Percentiles rank a stretch among this genome's conserved stretches.
Evolutionary conservation across 192 early-diverging fungal genomes (phyloP).

Genomic region (Diversispora eburnea): DNA sequence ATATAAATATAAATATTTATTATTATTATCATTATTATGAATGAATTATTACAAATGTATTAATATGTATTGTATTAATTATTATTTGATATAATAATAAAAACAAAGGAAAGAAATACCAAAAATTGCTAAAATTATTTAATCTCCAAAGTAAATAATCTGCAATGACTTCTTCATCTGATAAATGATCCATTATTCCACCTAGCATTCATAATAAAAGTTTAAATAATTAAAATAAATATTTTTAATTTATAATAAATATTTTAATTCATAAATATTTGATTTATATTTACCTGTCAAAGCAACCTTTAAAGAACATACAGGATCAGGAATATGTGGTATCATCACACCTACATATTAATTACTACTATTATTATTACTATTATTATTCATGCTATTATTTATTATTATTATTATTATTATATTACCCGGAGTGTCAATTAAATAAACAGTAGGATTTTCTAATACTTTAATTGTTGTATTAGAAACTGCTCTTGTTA

Average conservation of each 20-base stretch:
- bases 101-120: conserved; percentile 30
- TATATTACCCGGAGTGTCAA: conserved; percentile 75
- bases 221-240: background rate
- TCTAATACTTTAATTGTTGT: conserved; percentile 74
- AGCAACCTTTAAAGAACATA: conserved; percentile 83
- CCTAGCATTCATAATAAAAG: conserved; percentile 27
- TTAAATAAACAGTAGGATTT: conserved; percentile 86
- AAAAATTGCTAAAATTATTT: conserved; percentile 55
- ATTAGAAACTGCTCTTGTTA: conserved; percentile 71
- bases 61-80: background rate
- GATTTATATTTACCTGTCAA: conserved; percentile 58
- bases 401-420: background rate
- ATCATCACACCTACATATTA: conserved; percentile 66
- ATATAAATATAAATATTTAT: background rate
- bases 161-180: conserved; percentile 76
- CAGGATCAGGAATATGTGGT: conserved; percentile 78
- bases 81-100: background rate
- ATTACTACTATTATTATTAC: background rate
- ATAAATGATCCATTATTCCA: conserved; percentile 81
- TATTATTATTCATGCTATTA: background rate
- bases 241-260: background rate
- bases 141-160: conserved; percentile 89
- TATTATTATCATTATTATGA: background rate
- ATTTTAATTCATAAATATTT: background rate
- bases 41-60: background rate